Evolutionary conservation across 176 grass and related monocot species (phyloP).

Genomic region (Saccharum officinarum): DNA sequence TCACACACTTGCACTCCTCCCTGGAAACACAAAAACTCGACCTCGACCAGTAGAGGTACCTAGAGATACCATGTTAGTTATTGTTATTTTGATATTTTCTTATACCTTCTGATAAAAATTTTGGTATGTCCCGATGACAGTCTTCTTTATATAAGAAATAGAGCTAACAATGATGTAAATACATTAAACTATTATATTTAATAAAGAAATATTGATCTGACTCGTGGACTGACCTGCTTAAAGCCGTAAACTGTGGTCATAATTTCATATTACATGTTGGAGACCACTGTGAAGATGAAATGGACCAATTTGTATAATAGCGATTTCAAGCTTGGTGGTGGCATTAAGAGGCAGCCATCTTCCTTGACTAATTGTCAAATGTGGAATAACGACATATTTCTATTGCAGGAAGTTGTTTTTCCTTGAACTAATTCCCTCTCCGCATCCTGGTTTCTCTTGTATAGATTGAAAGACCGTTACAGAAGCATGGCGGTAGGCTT

Average conservation of each 20-base stretch:
- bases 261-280: background rate
- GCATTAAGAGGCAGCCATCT: background rate
- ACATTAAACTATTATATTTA: background rate
- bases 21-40: background rate
- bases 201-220: background rate
- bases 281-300: slow-evolving; percentile 15
- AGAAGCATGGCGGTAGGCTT: slow-evolving; percentile 97
- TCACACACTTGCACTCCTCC: background rate
- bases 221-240: background rate
- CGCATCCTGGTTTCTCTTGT: background rate
- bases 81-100: background rate
- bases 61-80: background rate
- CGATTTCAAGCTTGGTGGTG: background rate
- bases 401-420: slow-evolving; percentile 21
- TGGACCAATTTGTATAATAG: background rate
- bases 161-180: background rate
- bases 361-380: background rate
- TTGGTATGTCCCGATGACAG: background rate
- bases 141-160: background rate
- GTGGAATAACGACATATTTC: slow-evolving; percentile 9
- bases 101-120: background rate
- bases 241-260: background rate
- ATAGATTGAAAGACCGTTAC: slow-evolving; percentile 94
- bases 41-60: background rate
- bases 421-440: slow-evolving; percentile 16